Evolutionary conservation across 805 yeast genomes (phyloP).

Genomic region (Lipomyces spencermartinsiae): DNA sequence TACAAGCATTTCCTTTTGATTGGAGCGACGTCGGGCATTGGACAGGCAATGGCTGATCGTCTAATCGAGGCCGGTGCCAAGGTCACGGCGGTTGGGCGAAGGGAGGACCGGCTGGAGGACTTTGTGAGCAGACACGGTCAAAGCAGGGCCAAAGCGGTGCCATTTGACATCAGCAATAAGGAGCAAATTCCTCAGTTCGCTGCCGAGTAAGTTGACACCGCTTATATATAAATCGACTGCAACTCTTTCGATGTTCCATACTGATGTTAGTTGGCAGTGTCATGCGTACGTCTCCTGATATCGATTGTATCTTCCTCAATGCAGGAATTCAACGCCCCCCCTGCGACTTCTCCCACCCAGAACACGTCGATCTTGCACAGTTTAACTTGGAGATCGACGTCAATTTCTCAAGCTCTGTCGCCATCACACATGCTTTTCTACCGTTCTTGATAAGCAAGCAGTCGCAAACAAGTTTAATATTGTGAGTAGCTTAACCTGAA

Average conservation of each 20-base stretch:
- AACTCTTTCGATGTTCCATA: background rate
- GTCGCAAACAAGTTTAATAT: background rate
- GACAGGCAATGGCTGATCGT: background rate
- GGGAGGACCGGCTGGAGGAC: slow-evolving; percentile 4
- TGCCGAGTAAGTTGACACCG: background rate
- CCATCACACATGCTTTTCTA: background rate
- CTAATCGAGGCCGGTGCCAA: background rate
- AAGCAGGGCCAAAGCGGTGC: slow-evolving; percentile 3
- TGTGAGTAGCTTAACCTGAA: background rate
- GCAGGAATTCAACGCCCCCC: slow-evolving; percentile 1
- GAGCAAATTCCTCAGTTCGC: background rate
- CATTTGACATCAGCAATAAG: background rate
- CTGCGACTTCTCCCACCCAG: background rate
- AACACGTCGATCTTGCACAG: background rate
- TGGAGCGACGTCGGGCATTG: background rate
- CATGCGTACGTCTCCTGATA: background rate
- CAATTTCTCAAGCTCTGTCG: background rate
- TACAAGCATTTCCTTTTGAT: background rate
- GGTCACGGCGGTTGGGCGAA: slow-evolving; percentile 1
- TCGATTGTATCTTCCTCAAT: slow-evolving; percentile 3
- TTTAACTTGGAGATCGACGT: background rate
- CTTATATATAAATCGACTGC: background rate
- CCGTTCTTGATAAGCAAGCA: slow-evolving; percentile 1
- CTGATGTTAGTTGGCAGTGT: background rate
- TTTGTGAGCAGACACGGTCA: background rate